These are phyloP conservation scores for Hirschioporus abietinus DNA, from an alignment of 768 basidiomycete species.

Conservation along the genomic window DNA sequence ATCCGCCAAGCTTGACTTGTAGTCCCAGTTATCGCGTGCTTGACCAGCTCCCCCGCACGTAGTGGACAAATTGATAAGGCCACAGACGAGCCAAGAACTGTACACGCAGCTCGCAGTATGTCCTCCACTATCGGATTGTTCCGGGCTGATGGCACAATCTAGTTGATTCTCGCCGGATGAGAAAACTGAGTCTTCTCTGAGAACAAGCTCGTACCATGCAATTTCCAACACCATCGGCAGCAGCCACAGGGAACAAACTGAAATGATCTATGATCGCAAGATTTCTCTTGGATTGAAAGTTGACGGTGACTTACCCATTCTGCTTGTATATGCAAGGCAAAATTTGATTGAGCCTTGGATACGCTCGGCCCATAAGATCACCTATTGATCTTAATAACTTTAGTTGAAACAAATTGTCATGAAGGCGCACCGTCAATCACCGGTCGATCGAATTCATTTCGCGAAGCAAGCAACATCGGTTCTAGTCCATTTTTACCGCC, in stretches of 20 bases:
- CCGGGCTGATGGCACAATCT: slow-evolving; percentile 41
- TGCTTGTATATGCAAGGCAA: background rate
- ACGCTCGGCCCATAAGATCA: slow-evolving; percentile 35
- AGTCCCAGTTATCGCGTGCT: slow-evolving; percentile 40
- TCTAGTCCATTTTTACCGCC: slow-evolving; percentile 37
- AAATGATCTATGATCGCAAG: background rate
- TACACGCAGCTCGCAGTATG: slow-evolving; percentile 39
- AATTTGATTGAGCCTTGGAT: slow-evolving; percentile 15
- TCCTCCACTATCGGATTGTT: slow-evolving; percentile 39
- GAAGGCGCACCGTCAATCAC: background rate
- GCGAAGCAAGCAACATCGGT: slow-evolving; percentile 19
- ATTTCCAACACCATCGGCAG: slow-evolving; percentile 33
- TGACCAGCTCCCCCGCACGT: slow-evolving; percentile 28
- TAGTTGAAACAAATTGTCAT: background rate
- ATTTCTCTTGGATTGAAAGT: background rate
- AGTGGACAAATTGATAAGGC: slow-evolving; percentile 38
- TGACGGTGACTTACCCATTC: background rate
- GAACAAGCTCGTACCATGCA: slow-evolving; percentile 21
- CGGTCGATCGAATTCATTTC: slow-evolving; percentile 11
- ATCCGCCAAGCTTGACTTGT: slow-evolving; percentile 60
- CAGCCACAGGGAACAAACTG: slow-evolving; percentile 28
- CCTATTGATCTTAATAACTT: slow-evolving; percentile 17
- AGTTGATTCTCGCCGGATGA: background rate
- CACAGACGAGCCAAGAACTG: slow-evolving; percentile 49
- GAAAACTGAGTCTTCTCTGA: background rate